These are phyloP conservation scores for Chaetomidium leptoderma DNA, from an alignment of 495 filamentous ascomycete genomes.

Conservation along the genomic window DNA sequence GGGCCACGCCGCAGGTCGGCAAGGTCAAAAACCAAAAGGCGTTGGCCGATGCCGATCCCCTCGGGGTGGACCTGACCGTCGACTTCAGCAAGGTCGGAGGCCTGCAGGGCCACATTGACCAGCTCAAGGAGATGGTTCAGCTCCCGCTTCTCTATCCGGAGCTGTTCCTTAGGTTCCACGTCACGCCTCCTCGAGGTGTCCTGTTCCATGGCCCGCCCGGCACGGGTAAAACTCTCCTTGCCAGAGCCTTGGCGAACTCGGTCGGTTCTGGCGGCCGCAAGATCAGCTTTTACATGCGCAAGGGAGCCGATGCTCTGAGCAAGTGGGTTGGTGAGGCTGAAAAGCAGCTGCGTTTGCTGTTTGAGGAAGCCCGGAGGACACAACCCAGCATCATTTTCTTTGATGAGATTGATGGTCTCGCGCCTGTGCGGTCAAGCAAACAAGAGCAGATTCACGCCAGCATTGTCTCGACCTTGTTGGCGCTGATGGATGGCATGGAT, in stretches of 20 bases:
- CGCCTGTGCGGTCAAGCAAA: constrained; percentile 92
- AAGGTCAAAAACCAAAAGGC: constrained; percentile 74
- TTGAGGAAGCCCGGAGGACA: constrained; percentile 90
- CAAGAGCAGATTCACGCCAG: constrained; percentile 98
- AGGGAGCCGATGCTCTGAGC: constrained; percentile 92
- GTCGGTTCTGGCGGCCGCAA: constrained; percentile 75
- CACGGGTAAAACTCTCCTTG: constrained; percentile 94
- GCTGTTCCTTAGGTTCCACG: constrained; percentile 84
- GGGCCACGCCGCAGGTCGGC: constrained; percentile 79
- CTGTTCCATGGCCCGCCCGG: constrained; percentile 95
- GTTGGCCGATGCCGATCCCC: constrained; percentile 86
- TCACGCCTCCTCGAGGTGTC: constrained; percentile 89
- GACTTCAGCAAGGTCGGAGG: constrained; percentile 92
- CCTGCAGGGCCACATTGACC: constrained; percentile 84
- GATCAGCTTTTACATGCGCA: constrained; percentile 98
- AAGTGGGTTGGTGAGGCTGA: constrained; percentile 99
- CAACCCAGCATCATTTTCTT: constrained; percentile 99
- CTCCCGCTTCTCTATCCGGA: constrained; percentile 92
- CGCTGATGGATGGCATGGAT: constrained; percentile 99
- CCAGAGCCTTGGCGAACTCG: constrained; percentile 81
- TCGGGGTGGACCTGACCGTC: constrained; percentile 86
- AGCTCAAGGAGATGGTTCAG: constrained; percentile 96
- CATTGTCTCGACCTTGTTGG: constrained; percentile 91
- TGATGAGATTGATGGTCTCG: constrained; percentile 95
- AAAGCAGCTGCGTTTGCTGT: constrained; percentile 83